Conservation (phyloP, 225 moss, liverwort and hornwort species). For the Lunularia cruciata region DNA sequence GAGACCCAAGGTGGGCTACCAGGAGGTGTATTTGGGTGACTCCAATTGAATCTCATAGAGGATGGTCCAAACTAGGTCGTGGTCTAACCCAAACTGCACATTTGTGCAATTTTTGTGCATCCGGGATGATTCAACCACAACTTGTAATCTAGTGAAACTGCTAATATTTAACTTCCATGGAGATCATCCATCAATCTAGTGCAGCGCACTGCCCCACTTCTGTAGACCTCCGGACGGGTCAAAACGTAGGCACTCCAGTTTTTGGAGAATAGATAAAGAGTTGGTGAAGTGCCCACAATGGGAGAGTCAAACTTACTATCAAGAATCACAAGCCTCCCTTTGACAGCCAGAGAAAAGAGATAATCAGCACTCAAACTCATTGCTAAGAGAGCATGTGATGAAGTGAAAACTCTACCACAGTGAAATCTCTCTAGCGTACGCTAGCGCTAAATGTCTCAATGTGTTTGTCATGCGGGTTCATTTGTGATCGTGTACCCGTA, state of each 20-base stretch:
- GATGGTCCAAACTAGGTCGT: constrained; percentile 4
- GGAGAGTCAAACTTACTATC: constrained; percentile 5
- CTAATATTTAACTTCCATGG: constrained; percentile 3
- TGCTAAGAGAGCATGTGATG: constrained; percentile 12
- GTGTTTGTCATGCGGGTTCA: too few relatives aligned
- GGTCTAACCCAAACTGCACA: constrained; percentile 21
- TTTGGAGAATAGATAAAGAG: constrained; percentile 1
- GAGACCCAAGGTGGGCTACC: too few relatives aligned
- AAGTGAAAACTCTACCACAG: constrained; percentile 17
- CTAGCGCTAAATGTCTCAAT: too few relatives aligned
- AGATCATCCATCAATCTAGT: constrained; percentile 10
- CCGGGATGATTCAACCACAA: constrained; percentile 3
- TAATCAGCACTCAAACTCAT: constrained; percentile 19
- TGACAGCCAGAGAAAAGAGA: constrained; percentile 9
- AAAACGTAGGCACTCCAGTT: constrained; percentile 15
- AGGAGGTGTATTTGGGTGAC: constrained; percentile 10
- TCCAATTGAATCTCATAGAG: constrained; percentile 2
- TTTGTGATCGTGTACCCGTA: too few relatives aligned
- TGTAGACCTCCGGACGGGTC: constrained; percentile 14
- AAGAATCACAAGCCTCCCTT: constrained; percentile 17
- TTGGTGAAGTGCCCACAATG: constrained; percentile 9
- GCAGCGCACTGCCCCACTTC: constrained; percentile 17
- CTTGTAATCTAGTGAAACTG: neutral
- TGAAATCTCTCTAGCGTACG: too few relatives aligned
- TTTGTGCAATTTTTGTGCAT: constrained; percentile 11